These are phyloP conservation scores for Petunia secreta DNA, from an alignment of 257 asterid genomes.

Conservation along the genomic window DNA sequence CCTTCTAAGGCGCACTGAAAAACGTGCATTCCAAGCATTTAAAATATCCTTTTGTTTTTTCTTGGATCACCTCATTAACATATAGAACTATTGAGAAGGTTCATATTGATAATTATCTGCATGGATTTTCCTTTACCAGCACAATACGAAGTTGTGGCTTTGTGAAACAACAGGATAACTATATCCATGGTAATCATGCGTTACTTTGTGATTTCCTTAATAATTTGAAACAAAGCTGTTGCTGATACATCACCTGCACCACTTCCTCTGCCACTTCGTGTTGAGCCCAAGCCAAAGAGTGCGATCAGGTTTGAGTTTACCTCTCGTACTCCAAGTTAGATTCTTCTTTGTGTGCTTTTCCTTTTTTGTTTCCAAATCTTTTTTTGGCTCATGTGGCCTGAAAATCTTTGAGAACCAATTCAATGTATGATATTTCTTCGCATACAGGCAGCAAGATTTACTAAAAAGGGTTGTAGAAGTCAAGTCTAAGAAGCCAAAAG, in stretches of 20 bases:
- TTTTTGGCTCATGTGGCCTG: neutral
- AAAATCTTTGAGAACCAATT: neutral
- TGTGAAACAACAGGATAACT: neutral
- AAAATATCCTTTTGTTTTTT: constrained; percentile 79
- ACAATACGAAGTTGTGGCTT: neutral
- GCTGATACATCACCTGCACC: constrained; percentile 78
- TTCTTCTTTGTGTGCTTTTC: neutral
- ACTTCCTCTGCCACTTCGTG: constrained; percentile 91
- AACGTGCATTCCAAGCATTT: constrained; percentile 94
- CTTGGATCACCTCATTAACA: constrained; percentile 5
- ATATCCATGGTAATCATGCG: neutral
- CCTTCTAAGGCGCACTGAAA: constrained; percentile 91
- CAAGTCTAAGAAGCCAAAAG: constrained; percentile 73
- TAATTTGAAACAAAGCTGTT: constrained; percentile 75
- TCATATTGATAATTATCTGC: neutral
- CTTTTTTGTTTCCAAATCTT: neutral
- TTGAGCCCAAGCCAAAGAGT: constrained; percentile 96
- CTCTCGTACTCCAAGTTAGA: constrained; percentile 18
- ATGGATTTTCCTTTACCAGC: neutral
- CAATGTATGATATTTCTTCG: neutral
- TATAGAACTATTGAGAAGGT: neutral
- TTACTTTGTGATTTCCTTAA: constrained; percentile 43
- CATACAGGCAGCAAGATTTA: constrained; percentile 86
- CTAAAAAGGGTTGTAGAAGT: constrained; percentile 92
- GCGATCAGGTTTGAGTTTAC: constrained; percentile 66